Evolutionary conservation across 306 rosid genomes (phyloP), one percentile per base, ranked within the genome.

Genomic region (Vigna nakashimae): DNA sequence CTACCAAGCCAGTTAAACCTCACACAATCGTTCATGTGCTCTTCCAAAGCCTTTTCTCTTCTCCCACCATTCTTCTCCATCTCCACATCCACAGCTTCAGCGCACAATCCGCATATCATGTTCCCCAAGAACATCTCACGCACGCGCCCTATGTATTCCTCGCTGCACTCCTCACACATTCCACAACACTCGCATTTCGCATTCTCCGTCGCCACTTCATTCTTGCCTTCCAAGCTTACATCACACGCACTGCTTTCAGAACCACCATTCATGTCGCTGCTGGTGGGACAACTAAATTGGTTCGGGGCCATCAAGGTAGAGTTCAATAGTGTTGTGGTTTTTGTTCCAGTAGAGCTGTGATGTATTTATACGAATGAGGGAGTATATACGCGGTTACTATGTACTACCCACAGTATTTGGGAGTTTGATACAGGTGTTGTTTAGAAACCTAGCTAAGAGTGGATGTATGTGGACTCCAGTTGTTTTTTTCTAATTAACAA

Each of bases 131-230:
- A 88, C 86, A 73, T 83, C 60, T 64, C 43, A 0, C 87, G 79
- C 16, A 85, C 83, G 4, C 75, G 20, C 17, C 45, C 14, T 5
- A 84, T 78, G 90, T 91, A 91, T 67, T 86, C 91, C 0, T 13
- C 28, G 0, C 84, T 87, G 89, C 88, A 89, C 75, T 91, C 91
- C 58, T 91, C 96, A 0, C 76, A 80, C 89, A 87, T 69, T 63
- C 83, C 93, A 5, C 96, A 91, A 49, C 96, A 91, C 87, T 91
- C 93, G 45, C 96, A 89, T n/a, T 71, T 70, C 4, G 84, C 92
- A 13, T 69, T 80, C 28, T 85, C 87, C 2, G 73, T 11, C 12
- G 12, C 46, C 46, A 8, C 45, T 9, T 8, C 46, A 0, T 42
- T 9, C 1, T 76, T 66, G 22, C 78, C 49, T 63, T 83, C 86